Percentiles rank a stretch among this genome's conserved stretches.
phyloP scores from a whole-genome alignment of 1,139 yeast genomes.

The Candida frijolesensis region DNA sequence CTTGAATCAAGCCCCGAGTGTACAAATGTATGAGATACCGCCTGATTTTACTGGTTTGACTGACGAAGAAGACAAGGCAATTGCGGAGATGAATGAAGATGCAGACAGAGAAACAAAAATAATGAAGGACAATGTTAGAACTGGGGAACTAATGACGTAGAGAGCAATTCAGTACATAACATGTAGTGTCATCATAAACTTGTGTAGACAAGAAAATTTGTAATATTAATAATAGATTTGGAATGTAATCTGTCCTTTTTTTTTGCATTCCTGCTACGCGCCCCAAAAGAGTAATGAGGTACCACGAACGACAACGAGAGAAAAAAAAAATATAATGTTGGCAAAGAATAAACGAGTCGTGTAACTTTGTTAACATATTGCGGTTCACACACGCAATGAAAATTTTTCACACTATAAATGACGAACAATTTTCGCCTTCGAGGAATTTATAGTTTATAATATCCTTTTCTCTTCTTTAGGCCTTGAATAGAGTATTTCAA shows the following conservation, averaged over 20 bases:
- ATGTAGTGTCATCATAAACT: not conserved
- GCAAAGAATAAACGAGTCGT: no score
- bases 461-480: no score
- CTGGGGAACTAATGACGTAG: slow-evolving; percentile 19
- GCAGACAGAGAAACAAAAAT: slow-evolving; percentile 19
- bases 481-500: no score
- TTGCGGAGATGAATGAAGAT: slow-evolving; percentile 54
- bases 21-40: slow-evolving; percentile 86
- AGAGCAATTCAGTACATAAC: not conserved
- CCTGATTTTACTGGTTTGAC: slow-evolving; percentile 76
- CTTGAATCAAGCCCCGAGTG: slow-evolving; percentile 91
- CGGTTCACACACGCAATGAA: no score
- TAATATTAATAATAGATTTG: slow-evolving; percentile 1
- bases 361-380: no score
- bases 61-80: slow-evolving; percentile 58
- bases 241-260: not conserved
- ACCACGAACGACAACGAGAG: no score
- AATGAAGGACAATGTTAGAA: slow-evolving; percentile 33
- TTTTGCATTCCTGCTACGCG: not conserved
- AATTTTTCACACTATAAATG: no score
- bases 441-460: no score
- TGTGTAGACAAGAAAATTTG: not conserved
- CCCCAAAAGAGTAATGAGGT: not conserved
- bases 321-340: no score
- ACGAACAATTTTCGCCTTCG: no score